Base-by-base conservation (phyloP, 2,329 filamentous ascomycete genomes). In the Phaeosphaeriaceae sp. region DNA sequence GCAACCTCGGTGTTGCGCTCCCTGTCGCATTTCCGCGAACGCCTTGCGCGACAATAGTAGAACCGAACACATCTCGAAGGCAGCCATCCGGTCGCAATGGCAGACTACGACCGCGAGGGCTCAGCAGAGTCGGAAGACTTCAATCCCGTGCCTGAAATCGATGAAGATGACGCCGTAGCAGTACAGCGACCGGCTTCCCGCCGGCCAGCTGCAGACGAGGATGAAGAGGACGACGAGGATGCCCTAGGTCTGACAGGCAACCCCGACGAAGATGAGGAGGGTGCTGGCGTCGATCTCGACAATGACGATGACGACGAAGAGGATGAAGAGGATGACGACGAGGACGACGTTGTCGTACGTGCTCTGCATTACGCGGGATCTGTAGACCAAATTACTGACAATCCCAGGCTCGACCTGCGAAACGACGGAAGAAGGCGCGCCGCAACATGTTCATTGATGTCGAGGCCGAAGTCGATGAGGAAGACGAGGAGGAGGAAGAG, bases 381-480 rank as follows among this genome's bases (percentile, higher is more conserved):
- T 31, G 2, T 33, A 15, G 21, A 22, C 25, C 47, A 15, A 27
- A n/a, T 22, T 60, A 58, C 66, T 75, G 60, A 76, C 58, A 40
- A 25, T 21, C 54, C 33, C 68, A 89, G 85, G 85, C 84, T 57
- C 87, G 92, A 72, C 91, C 91, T 56, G 87, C 90, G 69, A 98
- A 98, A 79, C 91, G 93, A 57, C 80, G 84, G 73, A 89, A 89
- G 76, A 88, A 87, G 76, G 88, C 91, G 65, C 86, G 86, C 64
- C 88, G 92, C 63, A 91, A 92, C 69, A 89, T 90, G 72, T 97
- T 97, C 87, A 89, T 99, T 80, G 95, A 99, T 88, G 92, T 94
- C 72, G 95, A 99, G 84, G 95, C 95, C 76, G 95, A 97, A 80
- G 95, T 99, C 68, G 95, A 98, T 73, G 95, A 91, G 58, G 89